Base-by-base conservation (phyloP, 768 basidiomycete species). In the Suillus variegatus region DNA sequence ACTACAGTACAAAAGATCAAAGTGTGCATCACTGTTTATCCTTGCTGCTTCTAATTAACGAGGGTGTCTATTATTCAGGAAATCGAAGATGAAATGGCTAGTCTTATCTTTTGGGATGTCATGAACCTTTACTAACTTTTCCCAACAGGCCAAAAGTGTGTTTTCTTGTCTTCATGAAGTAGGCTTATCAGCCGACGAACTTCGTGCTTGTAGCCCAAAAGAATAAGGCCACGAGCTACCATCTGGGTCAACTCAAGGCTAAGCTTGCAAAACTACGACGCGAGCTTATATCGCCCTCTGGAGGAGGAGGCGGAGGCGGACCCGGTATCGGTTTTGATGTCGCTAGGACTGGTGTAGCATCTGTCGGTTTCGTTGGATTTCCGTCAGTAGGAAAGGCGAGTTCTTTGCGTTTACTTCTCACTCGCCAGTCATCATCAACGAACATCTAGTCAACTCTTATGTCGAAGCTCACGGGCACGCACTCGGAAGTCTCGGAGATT, bases 81-180 rank as follows among this genome's bases (percentile, higher is more conserved):
- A 88, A 87, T 96, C 77, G 94, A 96, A 86, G 93, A 94, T 93
- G 94, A 95, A 80, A 95, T 95, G 95, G 93, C 92, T 74, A 82
- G 86, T 77, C 67, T 66, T 65, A 49, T 44, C 64, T 61, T 68
- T 57, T 67, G 62, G 49, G 28, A 61, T 41, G 18, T 28, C 10
- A 58, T 41, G 22, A 41, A 14, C 38, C 38, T 25, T 10, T 58
- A 6, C 57, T 58, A 58, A 58, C 25, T 58, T 58, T 58, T 58
- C 25, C 18, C 9, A 41, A 58, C 75, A 94, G 91, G 86, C 90
- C 75, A 94, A 86, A 86, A 95, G 92, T 93, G 84, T 74, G 84
- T 82, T 61, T 66, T 56, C 49, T 66, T 68, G 20, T 63, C 2
- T 55, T 55, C 20, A 22, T 36, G 32, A 54, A 54, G 58, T 55